phyloP scores from a whole-genome alignment of 352 stramenopile species.

The Phytophthora podocarpi region DNA sequence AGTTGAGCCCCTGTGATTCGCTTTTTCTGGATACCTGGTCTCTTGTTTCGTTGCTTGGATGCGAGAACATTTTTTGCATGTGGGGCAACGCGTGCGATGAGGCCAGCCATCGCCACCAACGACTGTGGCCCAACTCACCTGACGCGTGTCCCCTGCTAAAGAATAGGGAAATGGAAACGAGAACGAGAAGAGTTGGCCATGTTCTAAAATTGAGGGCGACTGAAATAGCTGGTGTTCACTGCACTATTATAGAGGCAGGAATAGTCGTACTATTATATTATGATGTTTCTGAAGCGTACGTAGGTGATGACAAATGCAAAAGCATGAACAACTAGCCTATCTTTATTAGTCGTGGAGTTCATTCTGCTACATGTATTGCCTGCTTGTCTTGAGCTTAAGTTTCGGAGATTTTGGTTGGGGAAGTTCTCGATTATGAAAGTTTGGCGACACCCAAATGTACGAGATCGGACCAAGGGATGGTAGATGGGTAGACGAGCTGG shows the following conservation, averaged over 20 bases:
- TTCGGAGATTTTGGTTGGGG: too few relatives aligned
- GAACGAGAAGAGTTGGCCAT: background rate
- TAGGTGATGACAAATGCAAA: too few relatives aligned
- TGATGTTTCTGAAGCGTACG: too few relatives aligned
- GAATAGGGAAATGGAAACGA: background rate
- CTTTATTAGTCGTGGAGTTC: too few relatives aligned
- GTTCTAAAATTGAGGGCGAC: conserved; percentile 9
- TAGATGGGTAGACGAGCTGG: conserved; percentile 45
- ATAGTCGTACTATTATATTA: too few relatives aligned
- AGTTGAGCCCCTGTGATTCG: conserved; percentile 28
- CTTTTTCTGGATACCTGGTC: conserved; percentile 13
- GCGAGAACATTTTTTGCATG: conserved; percentile 5
- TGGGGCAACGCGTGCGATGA: conserved; percentile 24
- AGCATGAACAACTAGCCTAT: too few relatives aligned
- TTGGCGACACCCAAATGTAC: conserved; percentile 33
- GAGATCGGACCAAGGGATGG: conserved; percentile 34
- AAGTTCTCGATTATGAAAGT: conserved; percentile 28
- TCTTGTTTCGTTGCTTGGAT: conserved; percentile 6
- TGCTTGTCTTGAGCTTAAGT: too few relatives aligned
- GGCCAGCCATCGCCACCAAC: conserved; percentile 17
- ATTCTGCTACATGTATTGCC: too few relatives aligned
- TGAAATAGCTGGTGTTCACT: conserved; percentile 25
- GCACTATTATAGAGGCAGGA: too few relatives aligned
- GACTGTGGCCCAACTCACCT: background rate
- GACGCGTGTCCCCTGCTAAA: background rate